These are phyloP conservation scores for Pseudovirgaria hyperparasitica DNA, from an alignment of 2,329 filamentous ascomycete species.

Conservation along the genomic window DNA sequence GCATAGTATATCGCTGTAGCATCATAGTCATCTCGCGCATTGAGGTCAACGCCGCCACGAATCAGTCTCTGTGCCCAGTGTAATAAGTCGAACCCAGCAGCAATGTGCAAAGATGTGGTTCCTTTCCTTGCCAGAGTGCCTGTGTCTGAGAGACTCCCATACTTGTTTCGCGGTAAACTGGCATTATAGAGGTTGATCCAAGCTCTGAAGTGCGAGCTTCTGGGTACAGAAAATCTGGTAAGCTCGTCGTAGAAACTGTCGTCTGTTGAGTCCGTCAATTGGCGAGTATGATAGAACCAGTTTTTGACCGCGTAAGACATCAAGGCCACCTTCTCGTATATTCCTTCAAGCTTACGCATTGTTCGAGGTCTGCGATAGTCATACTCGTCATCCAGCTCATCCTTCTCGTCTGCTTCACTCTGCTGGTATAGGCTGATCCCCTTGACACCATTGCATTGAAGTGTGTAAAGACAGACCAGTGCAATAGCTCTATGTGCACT, in stretches of 20 bases:
- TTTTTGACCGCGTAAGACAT: no score
- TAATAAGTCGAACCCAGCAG: conserved; percentile 4
- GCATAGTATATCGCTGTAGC: conserved; percentile 8
- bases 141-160: conserved; percentile 4
- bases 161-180: conserved; percentile 3
- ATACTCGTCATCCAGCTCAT: neutral
- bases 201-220: conserved; percentile 3
- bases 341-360: no score
- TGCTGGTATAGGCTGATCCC: neutral
- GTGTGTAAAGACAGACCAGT: conserved; percentile 7
- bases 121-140: conserved; percentile 3
- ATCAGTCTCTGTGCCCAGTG: conserved; percentile 2
- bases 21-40: conserved; percentile 5
- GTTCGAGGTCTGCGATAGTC: no score
- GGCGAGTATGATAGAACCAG: neutral
- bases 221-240: conserved; percentile 1
- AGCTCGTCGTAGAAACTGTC: conserved; percentile 8
- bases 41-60: neutral
- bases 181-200: conserved; percentile 3
- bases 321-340: no score
- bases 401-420: neutral
- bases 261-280: conserved; percentile 6
- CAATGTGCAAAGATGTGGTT: conserved; percentile 7
- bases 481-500: conserved; percentile 7
- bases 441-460: conserved; percentile 7